Percentiles rank a stretch among this genome's conserved stretches.
Evolutionary conservation across 108 stramenopile genomes (phyloP).

Genomic region (Ochromonas danica): DNA sequence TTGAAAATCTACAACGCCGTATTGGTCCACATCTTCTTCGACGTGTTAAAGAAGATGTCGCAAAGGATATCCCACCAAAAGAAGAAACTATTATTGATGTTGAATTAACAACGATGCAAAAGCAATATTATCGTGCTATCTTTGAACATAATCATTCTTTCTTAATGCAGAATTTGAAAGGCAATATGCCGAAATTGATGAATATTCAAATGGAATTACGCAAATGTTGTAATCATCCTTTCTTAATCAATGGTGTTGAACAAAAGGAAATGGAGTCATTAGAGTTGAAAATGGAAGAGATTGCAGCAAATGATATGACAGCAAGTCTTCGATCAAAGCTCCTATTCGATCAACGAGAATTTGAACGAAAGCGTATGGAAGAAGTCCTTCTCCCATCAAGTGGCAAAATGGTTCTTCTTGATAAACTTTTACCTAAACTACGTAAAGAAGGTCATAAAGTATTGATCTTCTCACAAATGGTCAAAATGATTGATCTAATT

Average conservation of each 20-base stretch:
- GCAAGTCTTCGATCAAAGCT: neutral
- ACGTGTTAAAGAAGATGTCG: conserved; percentile 92
- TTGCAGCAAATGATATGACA: conserved; percentile 31
- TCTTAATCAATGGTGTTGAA: conserved; percentile 87
- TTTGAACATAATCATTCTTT: conserved; percentile 94
- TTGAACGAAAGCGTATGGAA: conserved; percentile 53
- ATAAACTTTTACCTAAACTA: conserved; percentile 96
- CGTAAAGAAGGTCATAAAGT: conserved; percentile 93
- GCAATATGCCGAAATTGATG: conserved; percentile 82
- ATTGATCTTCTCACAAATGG: conserved; percentile 87
- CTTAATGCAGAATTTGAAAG: conserved; percentile 55
- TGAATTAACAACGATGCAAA: conserved; percentile 94
- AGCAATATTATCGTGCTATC: conserved; percentile 87
- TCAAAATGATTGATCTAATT: conserved; percentile 89
- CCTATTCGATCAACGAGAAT: neutral
- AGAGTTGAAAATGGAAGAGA: conserved; percentile 52
- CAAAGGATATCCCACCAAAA: conserved; percentile 95
- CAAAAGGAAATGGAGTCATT: conserved; percentile 80
- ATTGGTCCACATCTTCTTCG: conserved; percentile 96
- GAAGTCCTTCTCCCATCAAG: conserved; percentile 76
- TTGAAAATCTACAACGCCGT: conserved; percentile 77
- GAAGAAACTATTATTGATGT: conserved; percentile 98
- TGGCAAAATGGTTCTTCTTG: conserved; percentile 98
- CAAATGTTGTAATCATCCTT: conserved; percentile 99
- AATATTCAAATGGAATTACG: conserved; percentile 99